Evolutionary conservation across 352 stramenopile genomes (phyloP), one percentile per base, ranked within the genome.

Genomic region (Globisporangium orthogonon): DNA sequence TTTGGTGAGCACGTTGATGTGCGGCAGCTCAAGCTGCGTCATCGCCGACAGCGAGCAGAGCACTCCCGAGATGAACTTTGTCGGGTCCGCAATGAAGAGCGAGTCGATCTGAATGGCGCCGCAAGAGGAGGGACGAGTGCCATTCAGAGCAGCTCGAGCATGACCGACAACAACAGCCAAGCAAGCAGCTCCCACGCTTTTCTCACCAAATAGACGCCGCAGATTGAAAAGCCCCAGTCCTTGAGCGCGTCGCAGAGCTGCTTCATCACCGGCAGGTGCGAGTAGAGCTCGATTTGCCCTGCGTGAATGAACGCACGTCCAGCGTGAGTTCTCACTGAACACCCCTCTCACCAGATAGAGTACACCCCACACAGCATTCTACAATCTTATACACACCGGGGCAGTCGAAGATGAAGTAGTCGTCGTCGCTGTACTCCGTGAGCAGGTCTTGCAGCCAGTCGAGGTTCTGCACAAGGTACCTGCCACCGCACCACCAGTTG

Each of bases 401-500:
- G 57, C 97, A 98, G 77, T 99, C 97, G 51, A 99, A 98, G 49
- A 99, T 89, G 45, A 99, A 89, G 75, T 99, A 99, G 61, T 97
- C 88, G 66, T 95, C 87, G 54, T 97, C 89, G 50, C 78, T 89
- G 63, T 97, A 96, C 56, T 91, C 77, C 44, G 82, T 73, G 7
- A 99, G 73, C 52, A 97, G 66, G 50, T 98, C 89, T 61, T 97
- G 79, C 23, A 99, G 81, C 87, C 97, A 98, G 61, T 98, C 86
- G 29, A 98, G 69, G 60, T 99, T 97, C 64, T 99, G 76, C 11
- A 92, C 76, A 9, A 95, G 70, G 63, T 95, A 94, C 48, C 84
- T 94, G 56, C 1, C 7, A 49, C 5, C 14, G 17, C 29, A 41
- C 3, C 9, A 28, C 11, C 11, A 56, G 11, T 18, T 23, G 23